These are phyloP conservation scores for Periconia digitata DNA, from an alignment of 2,329 filamentous ascomycete species.

Conservation along the genomic window DNA sequence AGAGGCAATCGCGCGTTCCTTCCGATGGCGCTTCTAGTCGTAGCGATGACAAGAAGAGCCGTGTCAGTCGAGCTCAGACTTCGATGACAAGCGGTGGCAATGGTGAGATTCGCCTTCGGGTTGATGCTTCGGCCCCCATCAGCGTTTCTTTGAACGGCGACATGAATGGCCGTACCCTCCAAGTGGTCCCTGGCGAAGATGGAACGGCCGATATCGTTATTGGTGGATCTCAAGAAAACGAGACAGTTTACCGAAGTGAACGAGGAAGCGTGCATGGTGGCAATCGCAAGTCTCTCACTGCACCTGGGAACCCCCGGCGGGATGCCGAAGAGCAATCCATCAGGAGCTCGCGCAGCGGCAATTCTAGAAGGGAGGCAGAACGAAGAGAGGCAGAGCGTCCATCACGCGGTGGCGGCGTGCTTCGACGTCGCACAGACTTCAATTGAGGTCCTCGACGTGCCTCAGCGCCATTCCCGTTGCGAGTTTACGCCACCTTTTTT, in stretches of 20 bases:
- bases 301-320: slow-evolving; percentile 18
- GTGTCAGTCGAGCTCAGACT: slow-evolving; percentile 28
- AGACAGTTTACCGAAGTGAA: slow-evolving; percentile 30
- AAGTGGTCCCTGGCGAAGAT: slow-evolving; percentile 34
- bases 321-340: slow-evolving; percentile 34
- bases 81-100: slow-evolving; percentile 27
- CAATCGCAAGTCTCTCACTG: slow-evolving; percentile 19
- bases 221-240: slow-evolving; percentile 24
- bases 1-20: slow-evolving; percentile 21
- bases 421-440: slow-evolving; percentile 27
- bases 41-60: slow-evolving; percentile 31
- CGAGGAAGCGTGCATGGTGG: slow-evolving; percentile 24
- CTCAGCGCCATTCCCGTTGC: not conserved
- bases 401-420: not conserved
- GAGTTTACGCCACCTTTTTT: not conserved
- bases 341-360: slow-evolving; percentile 28
- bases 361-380: slow-evolving; percentile 27
- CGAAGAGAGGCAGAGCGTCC: slow-evolving; percentile 21
- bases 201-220: slow-evolving; percentile 43
- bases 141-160: slow-evolving; percentile 40
- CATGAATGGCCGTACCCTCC: slow-evolving; percentile 41
- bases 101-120: slow-evolving; percentile 40
- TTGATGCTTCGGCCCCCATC: slow-evolving; percentile 35
- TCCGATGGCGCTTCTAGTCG: slow-evolving; percentile 34
- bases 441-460: slow-evolving; percentile 10